Conservation (phyloP, 1,284 basidiomycete species). For the Leccinum subrobustum region DNA sequence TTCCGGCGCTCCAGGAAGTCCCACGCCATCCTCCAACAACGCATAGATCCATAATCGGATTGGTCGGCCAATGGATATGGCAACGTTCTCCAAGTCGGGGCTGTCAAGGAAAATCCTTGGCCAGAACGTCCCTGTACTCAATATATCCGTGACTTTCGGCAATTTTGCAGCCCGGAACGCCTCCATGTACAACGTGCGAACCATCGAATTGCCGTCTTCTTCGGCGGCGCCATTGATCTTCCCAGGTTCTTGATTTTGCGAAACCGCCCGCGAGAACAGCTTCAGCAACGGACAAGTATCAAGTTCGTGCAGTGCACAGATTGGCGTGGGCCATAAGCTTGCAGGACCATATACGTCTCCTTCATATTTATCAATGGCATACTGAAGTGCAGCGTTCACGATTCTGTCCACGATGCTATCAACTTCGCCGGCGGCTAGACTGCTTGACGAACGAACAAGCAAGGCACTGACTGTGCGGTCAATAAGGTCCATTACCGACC, state of each 20-base stretch:
- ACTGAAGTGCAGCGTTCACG: slow-evolving; percentile 72
- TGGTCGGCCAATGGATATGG: slow-evolving; percentile 56
- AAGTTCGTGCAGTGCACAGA: slow-evolving; percentile 58
- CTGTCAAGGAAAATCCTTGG: slow-evolving; percentile 71
- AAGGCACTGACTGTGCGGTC: slow-evolving; percentile 60
- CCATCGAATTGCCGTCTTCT: slow-evolving; percentile 8
- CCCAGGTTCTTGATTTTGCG: slow-evolving; percentile 23
- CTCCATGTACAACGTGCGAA: slow-evolving; percentile 46
- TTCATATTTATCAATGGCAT: slow-evolving; percentile 61
- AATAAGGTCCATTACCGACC: slow-evolving; percentile 74
- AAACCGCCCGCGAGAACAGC: slow-evolving; percentile 49
- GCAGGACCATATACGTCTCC: slow-evolving; percentile 35
- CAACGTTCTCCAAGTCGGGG: slow-evolving; percentile 67
- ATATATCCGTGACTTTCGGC: slow-evolving; percentile 55
- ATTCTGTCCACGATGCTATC: slow-evolving; percentile 64
- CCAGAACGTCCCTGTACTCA: slow-evolving; percentile 67
- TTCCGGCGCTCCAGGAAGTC: slow-evolving; percentile 43
- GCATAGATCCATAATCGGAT: slow-evolving; percentile 70
- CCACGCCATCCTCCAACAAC: slow-evolving; percentile 64
- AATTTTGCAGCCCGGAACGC: slow-evolving; percentile 65
- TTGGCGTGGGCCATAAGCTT: slow-evolving; percentile 48
- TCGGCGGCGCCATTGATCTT: slow-evolving; percentile 32
- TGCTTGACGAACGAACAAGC: slow-evolving; percentile 47
- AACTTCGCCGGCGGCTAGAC: slow-evolving; percentile 58
- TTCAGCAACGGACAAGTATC: slow-evolving; percentile 53